phyloP scores from a whole-genome alignment of 306 rosid genomes.

The Cucurbita argyrosperma region DNA sequence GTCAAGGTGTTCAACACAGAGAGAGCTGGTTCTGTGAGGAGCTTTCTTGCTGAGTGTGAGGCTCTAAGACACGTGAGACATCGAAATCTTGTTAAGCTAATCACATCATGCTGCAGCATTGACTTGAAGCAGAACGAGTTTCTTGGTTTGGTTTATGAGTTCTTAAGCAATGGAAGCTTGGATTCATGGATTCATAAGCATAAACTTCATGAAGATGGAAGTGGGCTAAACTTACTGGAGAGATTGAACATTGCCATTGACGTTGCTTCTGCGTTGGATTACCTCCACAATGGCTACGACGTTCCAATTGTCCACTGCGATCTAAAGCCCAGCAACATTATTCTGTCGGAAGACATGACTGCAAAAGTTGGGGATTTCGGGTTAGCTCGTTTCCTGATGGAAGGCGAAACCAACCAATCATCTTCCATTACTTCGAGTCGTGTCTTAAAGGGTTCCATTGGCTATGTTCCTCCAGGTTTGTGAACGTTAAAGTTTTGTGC shows the following conservation, averaged over 20 bases:
- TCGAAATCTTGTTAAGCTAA: constrained; percentile 46
- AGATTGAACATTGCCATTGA: constrained; percentile 27
- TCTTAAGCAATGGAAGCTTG: constrained; percentile 40
- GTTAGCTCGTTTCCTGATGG: constrained; percentile 34
- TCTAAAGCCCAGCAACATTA: constrained; percentile 68
- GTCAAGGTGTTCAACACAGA: constrained; percentile 45
- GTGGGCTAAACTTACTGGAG: neutral
- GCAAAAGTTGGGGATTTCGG: constrained; percentile 81
- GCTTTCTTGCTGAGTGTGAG: constrained; percentile 63
- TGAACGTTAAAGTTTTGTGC: neutral
- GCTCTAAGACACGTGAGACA: constrained; percentile 44
- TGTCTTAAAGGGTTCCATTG: constrained; percentile 53
- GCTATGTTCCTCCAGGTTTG: constrained; percentile 76
- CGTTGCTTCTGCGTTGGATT: constrained; percentile 20
- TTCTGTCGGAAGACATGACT: constrained; percentile 38
- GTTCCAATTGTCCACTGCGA: constrained; percentile 61
- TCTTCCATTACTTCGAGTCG: constrained; percentile 23
- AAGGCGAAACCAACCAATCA: constrained; percentile 14
- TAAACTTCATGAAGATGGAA: constrained; percentile 6
- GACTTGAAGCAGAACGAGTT: constrained; percentile 38
- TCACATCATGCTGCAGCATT: constrained; percentile 61
- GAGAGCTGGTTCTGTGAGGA: constrained; percentile 30
- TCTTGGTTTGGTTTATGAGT: constrained; percentile 49
- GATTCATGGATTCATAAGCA: constrained; percentile 51
- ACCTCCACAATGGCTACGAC: constrained; percentile 50